These are phyloP conservation scores for Plectosphaerella cucumerina DNA, from an alignment of 2,329 filamentous ascomycete genomes.

Conservation along the genomic window DNA sequence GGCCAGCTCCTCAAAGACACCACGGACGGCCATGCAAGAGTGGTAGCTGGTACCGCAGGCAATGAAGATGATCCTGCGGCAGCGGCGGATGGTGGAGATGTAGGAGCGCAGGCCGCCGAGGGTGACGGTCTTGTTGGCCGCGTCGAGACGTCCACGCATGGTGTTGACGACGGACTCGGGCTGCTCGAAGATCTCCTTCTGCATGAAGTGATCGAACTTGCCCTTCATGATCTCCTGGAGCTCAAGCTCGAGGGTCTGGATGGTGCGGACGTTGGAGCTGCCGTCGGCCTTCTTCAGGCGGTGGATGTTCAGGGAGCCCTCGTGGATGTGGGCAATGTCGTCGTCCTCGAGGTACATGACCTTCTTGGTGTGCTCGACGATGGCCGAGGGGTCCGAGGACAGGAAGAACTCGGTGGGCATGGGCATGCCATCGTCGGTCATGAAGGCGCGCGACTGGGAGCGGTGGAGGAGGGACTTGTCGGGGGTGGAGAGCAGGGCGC, in stretches of 20 bases:
- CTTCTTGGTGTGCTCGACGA: conserved; percentile 99
- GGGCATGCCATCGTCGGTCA: conserved; percentile 96
- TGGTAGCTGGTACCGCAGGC: conserved; percentile 98
- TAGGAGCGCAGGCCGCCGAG: conserved; percentile 95
- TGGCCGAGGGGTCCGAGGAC: conserved; percentile 95
- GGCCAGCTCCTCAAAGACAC: conserved; percentile 94
- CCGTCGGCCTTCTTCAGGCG: conserved; percentile 95
- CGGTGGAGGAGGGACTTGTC: conserved; percentile 98
- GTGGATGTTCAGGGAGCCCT: conserved; percentile 98
- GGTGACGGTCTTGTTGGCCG: conserved; percentile 89
- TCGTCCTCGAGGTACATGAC: conserved; percentile 99
- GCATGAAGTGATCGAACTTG: conserved; percentile 99
- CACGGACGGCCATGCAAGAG: conserved; percentile 98
- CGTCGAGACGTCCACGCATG: conserved; percentile 97
- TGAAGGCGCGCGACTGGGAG: conserved; percentile 96
- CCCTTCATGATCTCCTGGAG: conserved; percentile 99
- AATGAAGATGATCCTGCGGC: conserved; percentile 97
- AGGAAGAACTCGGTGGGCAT: conserved; percentile 99
- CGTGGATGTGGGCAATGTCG: conserved; percentile 98
- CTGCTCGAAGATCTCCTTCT: conserved; percentile 99
- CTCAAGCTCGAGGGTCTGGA: conserved; percentile 98
- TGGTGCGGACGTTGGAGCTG: conserved; percentile 92
- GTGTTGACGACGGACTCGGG: conserved; percentile 99
- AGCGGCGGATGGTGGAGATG: conserved; percentile 93
- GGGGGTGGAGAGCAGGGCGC: conserved; percentile 74